These are phyloP conservation scores for Soucietia sequanensis DNA, from an alignment of 805 yeast species.

Conservation along the genomic window DNA sequence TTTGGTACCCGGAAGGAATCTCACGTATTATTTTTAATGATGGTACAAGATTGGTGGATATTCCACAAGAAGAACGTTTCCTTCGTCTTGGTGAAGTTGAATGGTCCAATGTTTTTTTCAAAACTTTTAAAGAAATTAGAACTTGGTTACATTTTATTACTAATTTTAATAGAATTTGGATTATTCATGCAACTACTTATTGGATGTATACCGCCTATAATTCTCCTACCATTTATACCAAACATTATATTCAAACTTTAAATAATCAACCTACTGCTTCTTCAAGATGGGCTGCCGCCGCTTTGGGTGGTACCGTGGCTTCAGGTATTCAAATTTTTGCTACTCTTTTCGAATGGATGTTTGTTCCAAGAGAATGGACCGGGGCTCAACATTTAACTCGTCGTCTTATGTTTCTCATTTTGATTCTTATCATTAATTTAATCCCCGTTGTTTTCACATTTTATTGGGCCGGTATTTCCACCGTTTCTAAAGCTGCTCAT, in stretches of 20 bases:
- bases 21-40: slow-evolving; percentile 88
- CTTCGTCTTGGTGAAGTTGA: slow-evolving; percentile 85
- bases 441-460: slow-evolving; percentile 86
- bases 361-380: slow-evolving; percentile 98
- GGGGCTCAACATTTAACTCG: slow-evolving; percentile 97
- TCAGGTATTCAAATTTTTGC: slow-evolving; percentile 78
- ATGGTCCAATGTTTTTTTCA: slow-evolving; percentile 91
- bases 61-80: slow-evolving; percentile 88
- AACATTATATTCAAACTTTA: slow-evolving; percentile 76
- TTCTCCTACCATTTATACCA: slow-evolving; percentile 88
- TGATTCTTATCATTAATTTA: slow-evolving; percentile 68
- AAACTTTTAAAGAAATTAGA: slow-evolving; percentile 93
- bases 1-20: slow-evolving; percentile 99
- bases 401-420: slow-evolving; percentile 72
- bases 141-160: slow-evolving; percentile 96
- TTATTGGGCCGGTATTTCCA: slow-evolving; percentile 69
- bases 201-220: slow-evolving; percentile 96
- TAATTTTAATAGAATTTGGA: slow-evolving; percentile 98
- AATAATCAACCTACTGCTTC: slow-evolving; percentile 89
- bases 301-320: slow-evolving; percentile 91
- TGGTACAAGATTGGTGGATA: slow-evolving; percentile 86
- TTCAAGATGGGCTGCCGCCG: slow-evolving; percentile 88
- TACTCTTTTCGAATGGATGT: slow-evolving; percentile 89
- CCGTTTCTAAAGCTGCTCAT: slow-evolving; percentile 68
- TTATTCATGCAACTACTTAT: slow-evolving; percentile 82